Evolutionary conservation across 1,139 yeast species (phyloP), one percentile per base, ranked within the genome.

Genomic region (Sugiyamaella pinicola): DNA sequence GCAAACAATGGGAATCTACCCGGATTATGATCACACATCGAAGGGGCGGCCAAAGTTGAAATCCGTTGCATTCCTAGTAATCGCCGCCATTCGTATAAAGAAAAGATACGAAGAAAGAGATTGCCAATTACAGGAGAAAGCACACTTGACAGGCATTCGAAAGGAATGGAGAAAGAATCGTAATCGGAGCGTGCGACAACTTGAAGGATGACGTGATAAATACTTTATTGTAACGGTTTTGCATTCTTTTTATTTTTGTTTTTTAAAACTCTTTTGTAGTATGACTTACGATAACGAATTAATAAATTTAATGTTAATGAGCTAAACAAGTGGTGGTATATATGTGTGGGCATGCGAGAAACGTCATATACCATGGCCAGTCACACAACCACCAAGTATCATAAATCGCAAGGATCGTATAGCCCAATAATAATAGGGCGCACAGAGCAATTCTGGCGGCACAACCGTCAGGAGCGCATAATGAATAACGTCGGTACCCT

Each of bases 61-160:
- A 46, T 66, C 68, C 2, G 68, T 78, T 40, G 82, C 85, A 4
- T 72, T 74, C 54, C 74, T 78, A 57, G 87, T 84, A 4, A 67
- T 84, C 56, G 85, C 87, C 1, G 71, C 75, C 34, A 78, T 84
- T 6, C 70, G 83, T 52, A 72, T 85, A 22, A 75, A 71, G 59
- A 76, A 72, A 42, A 24, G 48, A 7, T 42, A 46, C 37, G 38
- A 46, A 37, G 44, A 24, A 19, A 12, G 38, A 26, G 49, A 46
- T 28, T 10, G 26, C 21, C 38, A 46, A 35, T 19, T 46, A 29
- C 44, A 46, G 19, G 38, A 46, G 33, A 33, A 33, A 22, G 41
- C 26, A 6, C 29, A 37, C 12, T 22, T 46, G 12, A 31, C 21
- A 24, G 49, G 26, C 29, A 46, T 46, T 24, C 43, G 49, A 31